phyloP scores from a whole-genome alignment of 345 rosid genomes.

The Anastatica hierochuntica region DNA sequence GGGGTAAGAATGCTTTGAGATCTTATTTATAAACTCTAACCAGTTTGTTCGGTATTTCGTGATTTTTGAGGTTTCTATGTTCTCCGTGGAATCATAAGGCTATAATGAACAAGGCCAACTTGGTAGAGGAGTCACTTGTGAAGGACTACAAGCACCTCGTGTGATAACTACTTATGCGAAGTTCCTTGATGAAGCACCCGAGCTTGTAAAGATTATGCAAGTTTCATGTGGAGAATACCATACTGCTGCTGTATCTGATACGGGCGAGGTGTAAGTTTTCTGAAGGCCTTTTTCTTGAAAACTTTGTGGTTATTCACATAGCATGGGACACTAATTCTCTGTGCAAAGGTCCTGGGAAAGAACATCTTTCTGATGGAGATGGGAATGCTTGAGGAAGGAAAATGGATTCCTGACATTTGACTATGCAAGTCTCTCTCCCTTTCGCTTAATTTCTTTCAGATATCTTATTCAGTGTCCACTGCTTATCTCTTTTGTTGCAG shows the following conservation, averaged over 20 bases:
- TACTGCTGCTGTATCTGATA: conserved; percentile 81
- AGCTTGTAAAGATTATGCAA: conserved; percentile 71
- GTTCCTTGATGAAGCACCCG: conserved; percentile 94
- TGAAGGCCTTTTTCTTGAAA: conserved; percentile 35
- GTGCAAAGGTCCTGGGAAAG: conserved; percentile 36
- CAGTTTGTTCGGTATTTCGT: neutral
- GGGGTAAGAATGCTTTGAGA: conserved; percentile 48
- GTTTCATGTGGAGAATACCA: conserved; percentile 98
- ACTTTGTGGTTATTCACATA: conserved; percentile 36
- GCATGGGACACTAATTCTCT: conserved; percentile 33
- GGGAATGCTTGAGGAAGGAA: conserved; percentile 49
- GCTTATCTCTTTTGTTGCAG: conserved; percentile 33
- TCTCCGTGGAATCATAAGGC: conserved; percentile 33
- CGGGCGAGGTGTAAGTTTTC: conserved; percentile 96
- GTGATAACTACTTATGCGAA: conserved; percentile 67
- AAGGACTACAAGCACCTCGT: conserved; percentile 85
- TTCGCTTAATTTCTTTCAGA: conserved; percentile 18
- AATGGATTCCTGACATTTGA: conserved; percentile 37
- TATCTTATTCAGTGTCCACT: conserved; percentile 22
- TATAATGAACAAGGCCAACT: conserved; percentile 94
- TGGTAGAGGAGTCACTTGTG: conserved; percentile 93
- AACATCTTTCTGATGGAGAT: conserved; percentile 40
- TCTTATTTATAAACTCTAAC: neutral
- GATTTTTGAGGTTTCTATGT: neutral
- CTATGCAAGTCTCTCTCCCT: conserved; percentile 62